Conservation (phyloP, 805 yeast species). For the Nakazawaea siamensis region DNA sequence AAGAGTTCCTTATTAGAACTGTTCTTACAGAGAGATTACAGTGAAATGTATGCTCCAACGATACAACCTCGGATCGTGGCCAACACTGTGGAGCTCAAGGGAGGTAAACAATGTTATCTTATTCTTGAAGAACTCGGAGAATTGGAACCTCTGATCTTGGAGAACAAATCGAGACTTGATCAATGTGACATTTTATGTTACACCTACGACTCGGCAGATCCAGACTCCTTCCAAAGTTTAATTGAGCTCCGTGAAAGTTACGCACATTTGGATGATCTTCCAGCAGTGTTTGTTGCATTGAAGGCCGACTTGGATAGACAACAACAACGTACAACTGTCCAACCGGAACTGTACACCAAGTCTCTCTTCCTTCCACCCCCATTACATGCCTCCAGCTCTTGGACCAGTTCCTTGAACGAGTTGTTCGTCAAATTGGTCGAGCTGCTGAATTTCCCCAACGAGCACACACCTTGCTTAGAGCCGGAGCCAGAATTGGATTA, state of each 20-base stretch:
- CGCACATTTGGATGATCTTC: constrained; percentile 54
- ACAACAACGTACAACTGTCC: constrained; percentile 78
- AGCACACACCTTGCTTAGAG: constrained; percentile 71
- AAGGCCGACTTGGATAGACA: constrained; percentile 95
- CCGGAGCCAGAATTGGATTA: constrained; percentile 50
- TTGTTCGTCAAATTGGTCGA: constrained; percentile 81
- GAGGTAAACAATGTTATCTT: constrained; percentile 92
- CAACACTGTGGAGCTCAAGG: constrained; percentile 85
- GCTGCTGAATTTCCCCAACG: constrained; percentile 73
- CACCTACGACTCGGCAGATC: constrained; percentile 91
- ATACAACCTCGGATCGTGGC: constrained; percentile 76
- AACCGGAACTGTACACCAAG: constrained; percentile 82
- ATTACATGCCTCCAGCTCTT: constrained; percentile 79
- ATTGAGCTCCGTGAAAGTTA: constrained; percentile 60
- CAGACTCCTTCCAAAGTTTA: constrained; percentile 83
- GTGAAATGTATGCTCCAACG: constrained; percentile 72
- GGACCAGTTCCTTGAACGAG: constrained; percentile 85
- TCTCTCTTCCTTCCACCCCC: constrained; percentile 68
- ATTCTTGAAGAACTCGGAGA: constrained; percentile 89
- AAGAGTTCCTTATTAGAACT: constrained; percentile 79
- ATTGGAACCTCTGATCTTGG: constrained; percentile 73
- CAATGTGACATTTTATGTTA: constrained; percentile 89
- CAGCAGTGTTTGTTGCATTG: constrained; percentile 81
- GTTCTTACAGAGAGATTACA: constrained; percentile 66
- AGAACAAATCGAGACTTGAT: constrained; percentile 57